These are phyloP conservation scores for Funneliformis mosseae DNA, from an alignment of 192 early-diverging fungal genomes.

Conservation along the genomic window DNA sequence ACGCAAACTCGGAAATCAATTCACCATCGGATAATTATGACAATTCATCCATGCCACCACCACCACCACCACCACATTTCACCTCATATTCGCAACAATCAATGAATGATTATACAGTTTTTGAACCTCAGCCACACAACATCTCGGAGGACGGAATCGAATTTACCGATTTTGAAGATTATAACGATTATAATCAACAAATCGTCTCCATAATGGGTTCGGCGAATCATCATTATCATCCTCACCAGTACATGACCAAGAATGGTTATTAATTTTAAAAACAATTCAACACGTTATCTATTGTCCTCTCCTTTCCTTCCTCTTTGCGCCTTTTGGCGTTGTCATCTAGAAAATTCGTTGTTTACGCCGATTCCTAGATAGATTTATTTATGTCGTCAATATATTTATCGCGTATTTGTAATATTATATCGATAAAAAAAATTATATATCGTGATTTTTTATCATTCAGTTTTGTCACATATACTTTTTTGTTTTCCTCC, in stretches of 20 bases:
- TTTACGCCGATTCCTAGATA: background rate
- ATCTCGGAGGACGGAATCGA: background rate
- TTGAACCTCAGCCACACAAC: background rate
- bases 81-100: background rate
- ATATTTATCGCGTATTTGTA: background rate
- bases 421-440: background rate
- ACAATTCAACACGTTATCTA: background rate
- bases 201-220: background rate
- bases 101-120: background rate
- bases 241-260: background rate
- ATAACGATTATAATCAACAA: constrained; percentile 2
- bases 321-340: background rate
- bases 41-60: background rate
- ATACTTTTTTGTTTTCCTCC: background rate
- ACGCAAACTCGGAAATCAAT: background rate
- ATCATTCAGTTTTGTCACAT: too few species aligned
- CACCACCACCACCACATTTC: background rate
- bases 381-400: too few species aligned
- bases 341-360: background rate
- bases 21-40: background rate
- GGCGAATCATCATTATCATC: background rate
- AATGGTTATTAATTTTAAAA: background rate
- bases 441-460: too few species aligned
- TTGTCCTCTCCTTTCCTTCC: background rate
- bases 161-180: background rate